phyloP scores from a whole-genome alignment of 306 rosid genomes.

The Trichosanthes cucumerina region DNA sequence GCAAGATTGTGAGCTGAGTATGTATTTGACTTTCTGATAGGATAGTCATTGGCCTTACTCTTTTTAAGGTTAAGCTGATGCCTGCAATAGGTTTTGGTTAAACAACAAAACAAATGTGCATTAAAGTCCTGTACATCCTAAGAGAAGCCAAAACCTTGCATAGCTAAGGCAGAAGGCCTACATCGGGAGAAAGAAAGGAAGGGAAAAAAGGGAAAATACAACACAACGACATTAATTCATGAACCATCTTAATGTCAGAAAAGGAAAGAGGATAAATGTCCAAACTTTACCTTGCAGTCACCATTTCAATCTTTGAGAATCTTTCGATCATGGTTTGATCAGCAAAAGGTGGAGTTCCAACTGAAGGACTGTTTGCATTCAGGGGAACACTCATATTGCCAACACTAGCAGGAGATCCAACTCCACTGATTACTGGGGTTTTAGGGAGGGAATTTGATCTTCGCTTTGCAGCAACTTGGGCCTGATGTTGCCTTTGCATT shows the following conservation, averaged over 20 bases:
- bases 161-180: neutral
- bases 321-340: conserved; percentile 59
- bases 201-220: neutral
- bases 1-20: conserved; percentile 29
- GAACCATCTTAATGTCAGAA: neutral
- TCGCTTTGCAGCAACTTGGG: conserved; percentile 55
- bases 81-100: conserved; percentile 37
- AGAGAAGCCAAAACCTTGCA: neutral
- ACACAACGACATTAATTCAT: neutral
- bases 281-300: conserved; percentile 54
- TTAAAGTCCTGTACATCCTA: neutral
- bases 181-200: neutral
- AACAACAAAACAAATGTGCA: conserved; percentile 2
- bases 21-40: conserved; percentile 35
- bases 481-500: conserved; percentile 76
- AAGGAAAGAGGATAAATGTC: neutral
- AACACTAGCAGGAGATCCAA: conserved; percentile 88
- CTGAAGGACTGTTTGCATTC: conserved; percentile 77
- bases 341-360: conserved; percentile 46
- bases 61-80: conserved; percentile 60
- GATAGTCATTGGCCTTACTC: conserved; percentile 42
- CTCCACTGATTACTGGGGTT: conserved; percentile 65
- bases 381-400: conserved; percentile 48
- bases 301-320: conserved; percentile 63
- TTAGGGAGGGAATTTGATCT: conserved; percentile 75